Evolutionary conservation across 345 rosid genomes (phyloP).

Genomic region (Isatis tinctoria): DNA sequence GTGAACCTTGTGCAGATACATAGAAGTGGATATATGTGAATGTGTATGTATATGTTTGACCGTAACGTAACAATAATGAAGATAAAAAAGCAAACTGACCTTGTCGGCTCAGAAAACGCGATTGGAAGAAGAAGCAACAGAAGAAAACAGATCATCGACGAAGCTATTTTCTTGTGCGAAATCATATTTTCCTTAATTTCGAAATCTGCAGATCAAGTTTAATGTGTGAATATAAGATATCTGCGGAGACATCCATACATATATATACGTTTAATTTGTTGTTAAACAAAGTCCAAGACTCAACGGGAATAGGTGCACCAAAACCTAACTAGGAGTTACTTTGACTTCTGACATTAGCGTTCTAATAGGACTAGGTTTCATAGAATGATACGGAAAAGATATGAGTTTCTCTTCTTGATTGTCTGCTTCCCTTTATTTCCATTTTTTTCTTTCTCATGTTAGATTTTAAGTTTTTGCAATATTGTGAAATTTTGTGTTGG

Average conservation of each 20-base stretch:
- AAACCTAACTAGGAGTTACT: neutral
- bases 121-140: constrained; percentile 21
- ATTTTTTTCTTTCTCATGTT: neutral
- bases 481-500: constrained; percentile 1
- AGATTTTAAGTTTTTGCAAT: neutral
- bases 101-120: constrained; percentile 9
- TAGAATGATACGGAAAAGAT: neutral
- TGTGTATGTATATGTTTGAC: neutral
- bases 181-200: neutral
- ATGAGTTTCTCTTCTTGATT: neutral
- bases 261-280: neutral
- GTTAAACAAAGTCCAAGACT: constrained; percentile 30
- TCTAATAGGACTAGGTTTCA: constrained; percentile 12
- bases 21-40: neutral
- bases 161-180: constrained; percentile 9
- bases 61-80: neutral
- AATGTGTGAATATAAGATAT: constrained; percentile 1
- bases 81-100: constrained; percentile 13
- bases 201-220: constrained; percentile 5
- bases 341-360: constrained; percentile 17
- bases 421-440: neutral
- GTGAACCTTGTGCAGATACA: neutral
- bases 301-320: constrained; percentile 6
- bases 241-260: neutral
- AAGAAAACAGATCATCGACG: neutral